A percentile compares a stretch with the other conserved stretches of the same genome.
Evolutionary conservation across 148 eudicot genomes (phyloP).

Genomic region (Hydrangea macrophylla): DNA sequence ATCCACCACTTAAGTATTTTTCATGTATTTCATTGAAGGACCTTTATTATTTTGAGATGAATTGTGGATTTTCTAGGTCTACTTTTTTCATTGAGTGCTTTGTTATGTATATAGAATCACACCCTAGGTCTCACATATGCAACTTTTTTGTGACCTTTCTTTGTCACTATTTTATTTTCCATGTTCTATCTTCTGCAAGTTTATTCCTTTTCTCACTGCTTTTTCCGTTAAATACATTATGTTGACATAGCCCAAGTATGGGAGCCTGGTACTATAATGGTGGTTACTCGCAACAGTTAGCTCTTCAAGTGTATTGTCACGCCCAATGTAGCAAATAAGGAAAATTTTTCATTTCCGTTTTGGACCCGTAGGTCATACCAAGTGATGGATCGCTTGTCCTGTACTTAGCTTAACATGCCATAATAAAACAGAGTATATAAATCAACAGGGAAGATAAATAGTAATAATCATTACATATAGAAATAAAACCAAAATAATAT

Average conservation of each 20-base stretch:
- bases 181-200: background rate
- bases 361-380: too few relatives aligned
- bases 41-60: background rate
- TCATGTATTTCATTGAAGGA: background rate
- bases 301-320: too few relatives aligned
- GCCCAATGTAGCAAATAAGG: too few relatives aligned
- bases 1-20: background rate
- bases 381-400: too few relatives aligned
- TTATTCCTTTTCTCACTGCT: conserved; percentile 1
- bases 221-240: background rate
- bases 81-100: background rate
- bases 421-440: too few relatives aligned
- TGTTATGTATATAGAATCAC: background rate
- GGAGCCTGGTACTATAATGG: background rate
- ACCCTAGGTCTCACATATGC: background rate
- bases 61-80: background rate
- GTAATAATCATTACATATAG: too few relatives aligned
- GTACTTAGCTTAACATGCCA: too few relatives aligned
- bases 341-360: too few relatives aligned
- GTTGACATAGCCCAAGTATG: background rate
- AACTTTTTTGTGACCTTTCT: background rate
- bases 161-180: background rate
- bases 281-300: background rate
- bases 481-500: too few relatives aligned
- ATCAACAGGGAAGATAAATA: too few relatives aligned